phyloP scores from a whole-genome alignment of 2,329 filamentous ascomycete genomes.

The Calonectria pteridis region DNA sequence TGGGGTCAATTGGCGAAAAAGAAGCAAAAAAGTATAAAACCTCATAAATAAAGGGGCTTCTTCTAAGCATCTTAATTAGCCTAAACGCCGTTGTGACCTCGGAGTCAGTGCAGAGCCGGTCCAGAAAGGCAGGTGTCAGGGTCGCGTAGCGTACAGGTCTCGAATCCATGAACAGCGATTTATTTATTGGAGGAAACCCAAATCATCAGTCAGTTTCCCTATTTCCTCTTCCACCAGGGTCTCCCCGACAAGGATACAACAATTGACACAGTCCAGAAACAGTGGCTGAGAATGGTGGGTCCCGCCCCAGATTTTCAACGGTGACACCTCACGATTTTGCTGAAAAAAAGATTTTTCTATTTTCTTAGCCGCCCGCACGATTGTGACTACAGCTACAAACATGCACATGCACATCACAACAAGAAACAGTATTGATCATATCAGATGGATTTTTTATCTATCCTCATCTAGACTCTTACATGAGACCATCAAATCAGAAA shows the following conservation, averaged over 20 bases:
- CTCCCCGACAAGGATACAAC: background rate
- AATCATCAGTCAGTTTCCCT: background rate
- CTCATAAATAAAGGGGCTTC: background rate
- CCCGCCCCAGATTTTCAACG: background rate
- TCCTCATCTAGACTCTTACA: conserved; percentile 40
- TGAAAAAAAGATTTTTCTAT: background rate
- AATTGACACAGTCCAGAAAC: background rate
- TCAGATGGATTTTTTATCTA: conserved; percentile 42
- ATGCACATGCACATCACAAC: background rate
- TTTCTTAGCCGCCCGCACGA: background rate
- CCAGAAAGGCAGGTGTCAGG: background rate
- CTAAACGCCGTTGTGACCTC: background rate
- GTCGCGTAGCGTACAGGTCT: background rate
- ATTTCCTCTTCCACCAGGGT: background rate
- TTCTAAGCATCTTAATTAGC: background rate
- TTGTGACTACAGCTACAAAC: background rate
- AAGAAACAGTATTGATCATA: background rate
- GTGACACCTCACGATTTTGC: background rate
- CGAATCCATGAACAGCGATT: background rate
- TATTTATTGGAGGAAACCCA: no score
- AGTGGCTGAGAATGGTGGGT: background rate
- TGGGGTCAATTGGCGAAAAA: background rate
- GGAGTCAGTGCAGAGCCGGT: background rate
- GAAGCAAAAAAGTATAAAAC: background rate
- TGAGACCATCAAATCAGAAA: conserved; percentile 26